These are phyloP conservation scores for Cenococcum geophilum DNA, from an alignment of 495 filamentous ascomycete genomes.

Conservation along the genomic window DNA sequence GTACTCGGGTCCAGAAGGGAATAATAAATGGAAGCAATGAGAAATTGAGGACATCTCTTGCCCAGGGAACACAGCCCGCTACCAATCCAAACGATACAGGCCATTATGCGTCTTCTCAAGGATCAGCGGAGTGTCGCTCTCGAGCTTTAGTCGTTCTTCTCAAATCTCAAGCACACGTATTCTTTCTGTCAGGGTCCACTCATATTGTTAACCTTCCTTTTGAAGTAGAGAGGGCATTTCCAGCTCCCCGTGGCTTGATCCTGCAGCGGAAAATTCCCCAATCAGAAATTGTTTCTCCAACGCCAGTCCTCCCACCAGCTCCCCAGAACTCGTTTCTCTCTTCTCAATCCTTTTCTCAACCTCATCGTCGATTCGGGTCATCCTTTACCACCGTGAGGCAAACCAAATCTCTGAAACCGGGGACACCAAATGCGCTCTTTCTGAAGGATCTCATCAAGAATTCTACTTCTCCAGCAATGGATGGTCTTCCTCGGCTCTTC, in stretches of 20 bases:
- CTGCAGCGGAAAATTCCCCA: constrained; percentile 65
- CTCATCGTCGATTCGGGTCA: constrained; percentile 14
- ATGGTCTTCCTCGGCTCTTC: constrained; percentile 71
- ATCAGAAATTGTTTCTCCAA: constrained; percentile 33
- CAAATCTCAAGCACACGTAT: constrained; percentile 87
- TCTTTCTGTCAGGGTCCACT: constrained; percentile 79
- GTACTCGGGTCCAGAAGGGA: not conserved
- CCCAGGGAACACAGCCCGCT: constrained; percentile 20
- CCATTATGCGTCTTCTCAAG: not conserved
- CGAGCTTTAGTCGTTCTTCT: constrained; percentile 84
- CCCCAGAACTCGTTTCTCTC: constrained; percentile 80
- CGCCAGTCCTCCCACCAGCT: constrained; percentile 38
- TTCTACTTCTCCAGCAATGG: constrained; percentile 17
- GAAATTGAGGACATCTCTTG: constrained; percentile 18
- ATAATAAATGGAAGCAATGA: constrained; percentile 8
- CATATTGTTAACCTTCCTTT: constrained; percentile 93
- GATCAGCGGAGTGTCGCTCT: constrained; percentile 34
- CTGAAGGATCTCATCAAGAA: constrained; percentile 23
- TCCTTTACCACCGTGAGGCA: constrained; percentile 12
- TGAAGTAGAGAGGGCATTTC: constrained; percentile 80
- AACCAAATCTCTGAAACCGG: constrained; percentile 13
- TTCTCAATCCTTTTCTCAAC: constrained; percentile 27
- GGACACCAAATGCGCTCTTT: constrained; percentile 16
- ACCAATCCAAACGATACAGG: constrained; percentile 17
- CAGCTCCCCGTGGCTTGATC: constrained; percentile 72